A percentile compares a stretch with the other conserved stretches of the same genome.
Conservation (phyloP, 2,329 filamentous ascomycete genomes). For the Colletotrichum viniferum region DNA sequence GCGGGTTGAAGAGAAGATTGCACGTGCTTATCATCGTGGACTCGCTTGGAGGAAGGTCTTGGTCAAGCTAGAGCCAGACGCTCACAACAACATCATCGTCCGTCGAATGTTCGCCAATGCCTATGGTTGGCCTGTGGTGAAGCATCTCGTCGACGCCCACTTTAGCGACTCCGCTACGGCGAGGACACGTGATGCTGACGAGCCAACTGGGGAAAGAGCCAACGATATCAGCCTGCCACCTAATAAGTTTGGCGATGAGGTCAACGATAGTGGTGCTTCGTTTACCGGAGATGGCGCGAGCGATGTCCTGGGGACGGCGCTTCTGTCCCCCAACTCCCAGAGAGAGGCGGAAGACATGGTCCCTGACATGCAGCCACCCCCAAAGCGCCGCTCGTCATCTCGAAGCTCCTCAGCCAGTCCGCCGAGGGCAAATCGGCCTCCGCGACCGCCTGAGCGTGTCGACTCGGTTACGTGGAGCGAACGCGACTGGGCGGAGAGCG, state of each 20-base stretch:
- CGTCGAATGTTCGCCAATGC: conserved; percentile 96
- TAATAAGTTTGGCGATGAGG: conserved; percentile 70
- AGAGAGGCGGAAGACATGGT: conserved; percentile 50
- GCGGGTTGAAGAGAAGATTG: conserved; percentile 97
- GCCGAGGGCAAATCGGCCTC: conserved; percentile 1
- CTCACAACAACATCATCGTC: conserved; percentile 98
- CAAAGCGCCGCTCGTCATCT: conserved; percentile 9
- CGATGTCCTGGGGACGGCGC: conserved; percentile 29
- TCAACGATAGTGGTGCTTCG: conserved; percentile 39
- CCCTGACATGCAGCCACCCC: conserved; percentile 44
- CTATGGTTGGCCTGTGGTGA: conserved; percentile 95
- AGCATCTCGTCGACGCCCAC: conserved; percentile 93
- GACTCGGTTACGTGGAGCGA: conserved; percentile 72
- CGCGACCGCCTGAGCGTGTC: conserved; percentile 14
- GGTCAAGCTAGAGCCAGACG: conserved; percentile 93
- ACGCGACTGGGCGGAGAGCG: conserved; percentile 64
- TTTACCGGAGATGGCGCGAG: neutral
- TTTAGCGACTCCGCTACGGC: conserved; percentile 79
- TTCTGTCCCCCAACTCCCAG: conserved; percentile 23
- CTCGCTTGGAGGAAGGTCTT: conserved; percentile 96
- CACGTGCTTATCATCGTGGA: conserved; percentile 89
- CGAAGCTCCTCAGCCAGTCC: conserved; percentile 14
- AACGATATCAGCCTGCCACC: conserved; percentile 61
- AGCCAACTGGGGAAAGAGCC: conserved; percentile 72
- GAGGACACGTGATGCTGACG: conserved; percentile 69